Evolutionary conservation across 352 stramenopile genomes (phyloP).

Genomic region (Pythium aristosporum): DNA sequence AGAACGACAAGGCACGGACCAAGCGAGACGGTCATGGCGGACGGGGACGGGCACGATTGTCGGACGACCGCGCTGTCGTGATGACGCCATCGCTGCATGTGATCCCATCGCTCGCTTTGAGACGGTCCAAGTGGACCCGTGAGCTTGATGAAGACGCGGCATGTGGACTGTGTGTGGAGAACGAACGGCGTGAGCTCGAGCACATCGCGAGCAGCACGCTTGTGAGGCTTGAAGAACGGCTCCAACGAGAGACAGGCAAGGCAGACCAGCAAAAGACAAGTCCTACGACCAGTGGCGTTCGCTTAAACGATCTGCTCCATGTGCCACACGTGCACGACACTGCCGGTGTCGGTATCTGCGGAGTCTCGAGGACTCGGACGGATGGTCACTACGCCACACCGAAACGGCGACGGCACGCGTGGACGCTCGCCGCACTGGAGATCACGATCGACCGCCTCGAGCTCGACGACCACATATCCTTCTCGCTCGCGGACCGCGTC

Average conservation of each 20-base stretch:
- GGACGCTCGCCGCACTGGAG: conserved; percentile 35
- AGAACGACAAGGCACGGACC: neutral
- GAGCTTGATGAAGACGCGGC: conserved; percentile 45
- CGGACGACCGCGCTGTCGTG: conserved; percentile 5
- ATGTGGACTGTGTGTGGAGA: conserved; percentile 47
- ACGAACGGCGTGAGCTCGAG: conserved; percentile 33
- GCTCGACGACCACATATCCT: conserved; percentile 75
- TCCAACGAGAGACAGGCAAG: conserved; percentile 31
- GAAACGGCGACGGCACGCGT: neutral
- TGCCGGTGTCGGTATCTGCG: neutral
- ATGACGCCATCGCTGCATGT: conserved; percentile 21
- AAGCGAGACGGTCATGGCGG: neutral
- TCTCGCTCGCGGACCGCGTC: conserved; percentile 66
- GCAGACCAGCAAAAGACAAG: neutral
- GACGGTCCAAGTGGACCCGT: conserved; percentile 33
- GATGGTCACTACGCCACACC: too few species aligned
- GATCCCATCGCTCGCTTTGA: conserved; percentile 21
- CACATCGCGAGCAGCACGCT: conserved; percentile 50
- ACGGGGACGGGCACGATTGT: neutral
- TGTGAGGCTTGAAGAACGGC: conserved; percentile 49
- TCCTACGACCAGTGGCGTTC: neutral
- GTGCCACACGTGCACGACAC: neutral
- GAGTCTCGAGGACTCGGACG: neutral
- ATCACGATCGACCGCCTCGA: conserved; percentile 56
- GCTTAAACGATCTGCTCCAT: conserved; percentile 25